A percentile compares a stretch with the other conserved stretches of the same genome.
phyloP scores from a whole-genome alignment of 2,329 filamentous ascomycete genomes.

The Stachybotrys chlorohalonatus region DNA sequence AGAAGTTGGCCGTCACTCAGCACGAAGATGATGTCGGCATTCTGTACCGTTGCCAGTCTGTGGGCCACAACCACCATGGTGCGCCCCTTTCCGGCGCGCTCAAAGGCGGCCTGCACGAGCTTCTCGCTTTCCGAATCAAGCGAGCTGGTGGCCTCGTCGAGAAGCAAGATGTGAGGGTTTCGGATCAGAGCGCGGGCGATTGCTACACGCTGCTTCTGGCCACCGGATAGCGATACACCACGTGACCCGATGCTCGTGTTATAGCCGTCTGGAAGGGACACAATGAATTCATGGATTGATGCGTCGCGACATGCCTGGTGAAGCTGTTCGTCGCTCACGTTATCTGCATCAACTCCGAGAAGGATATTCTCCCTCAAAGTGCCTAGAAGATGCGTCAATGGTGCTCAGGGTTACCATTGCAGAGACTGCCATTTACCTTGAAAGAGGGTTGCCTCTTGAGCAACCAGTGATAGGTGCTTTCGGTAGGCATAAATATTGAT shows the following conservation, averaged over 20 bases:
- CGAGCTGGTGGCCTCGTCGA: constrained; percentile 66
- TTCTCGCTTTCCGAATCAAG: constrained; percentile 56
- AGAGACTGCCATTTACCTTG: constrained; percentile 34
- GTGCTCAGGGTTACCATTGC: neutral
- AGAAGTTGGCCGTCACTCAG: constrained; percentile 54
- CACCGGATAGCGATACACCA: constrained; percentile 59
- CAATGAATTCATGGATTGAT: constrained; percentile 63
- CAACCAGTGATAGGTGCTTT: constrained; percentile 57
- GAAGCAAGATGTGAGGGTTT: constrained; percentile 54
- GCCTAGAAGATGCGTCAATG: constrained; percentile 18
- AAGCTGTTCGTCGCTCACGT: constrained; percentile 41
- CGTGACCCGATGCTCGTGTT: constrained; percentile 58
- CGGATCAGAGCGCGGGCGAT: constrained; percentile 62
- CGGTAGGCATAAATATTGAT: constrained; percentile 56
- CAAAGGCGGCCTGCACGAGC: constrained; percentile 59
- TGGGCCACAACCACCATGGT: constrained; percentile 74
- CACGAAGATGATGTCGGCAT: constrained; percentile 73
- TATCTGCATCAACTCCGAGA: constrained; percentile 49
- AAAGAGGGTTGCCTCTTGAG: constrained; percentile 67
- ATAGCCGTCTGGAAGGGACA: constrained; percentile 58
- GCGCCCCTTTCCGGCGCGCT: constrained; percentile 48
- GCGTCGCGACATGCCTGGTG: constrained; percentile 49
- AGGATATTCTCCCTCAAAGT: constrained; percentile 62
- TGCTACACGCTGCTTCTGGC: constrained; percentile 61
- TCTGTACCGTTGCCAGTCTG: constrained; percentile 66